Percentiles rank a stretch among this genome's conserved stretches.
Conservation (phyloP, 768 basidiomycete genomes). For the Serendipita indica region DNA sequence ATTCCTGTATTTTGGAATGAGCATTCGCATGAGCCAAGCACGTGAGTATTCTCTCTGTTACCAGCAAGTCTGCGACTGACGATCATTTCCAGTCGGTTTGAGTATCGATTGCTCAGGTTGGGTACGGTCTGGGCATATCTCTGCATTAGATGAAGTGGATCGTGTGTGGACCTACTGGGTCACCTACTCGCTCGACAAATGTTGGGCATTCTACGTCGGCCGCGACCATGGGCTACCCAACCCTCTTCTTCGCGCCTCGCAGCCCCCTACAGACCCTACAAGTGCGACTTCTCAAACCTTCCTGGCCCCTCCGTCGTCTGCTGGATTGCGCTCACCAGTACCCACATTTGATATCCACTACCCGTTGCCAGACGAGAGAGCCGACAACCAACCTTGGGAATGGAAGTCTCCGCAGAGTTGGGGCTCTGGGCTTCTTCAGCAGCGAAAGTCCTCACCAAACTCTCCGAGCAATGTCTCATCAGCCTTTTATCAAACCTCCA, state of each 20-base stretch:
- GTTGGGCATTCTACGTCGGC: slow-evolving; percentile 54
- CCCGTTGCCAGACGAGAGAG: background rate
- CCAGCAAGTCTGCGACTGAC: background rate
- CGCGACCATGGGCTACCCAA: slow-evolving; percentile 25
- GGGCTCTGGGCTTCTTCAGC: background rate
- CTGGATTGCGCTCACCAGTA: background rate
- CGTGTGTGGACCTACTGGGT: slow-evolving; percentile 49
- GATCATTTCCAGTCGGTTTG: slow-evolving; percentile 33
- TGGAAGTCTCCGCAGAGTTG: background rate
- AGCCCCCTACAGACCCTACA: background rate
- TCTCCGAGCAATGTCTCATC: background rate
- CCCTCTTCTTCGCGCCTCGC: slow-evolving; percentile 1
- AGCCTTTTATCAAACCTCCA: slow-evolving; percentile 1
- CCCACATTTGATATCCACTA: background rate
- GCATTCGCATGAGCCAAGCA: slow-evolving; percentile 42
- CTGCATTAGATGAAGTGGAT: slow-evolving; percentile 37
- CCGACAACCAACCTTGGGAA: slow-evolving; percentile 4
- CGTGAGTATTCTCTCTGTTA: slow-evolving; percentile 26
- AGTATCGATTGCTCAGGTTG: slow-evolving; percentile 41
- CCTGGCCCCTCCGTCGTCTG: background rate
- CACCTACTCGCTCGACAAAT: slow-evolving; percentile 44
- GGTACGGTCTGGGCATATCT: slow-evolving; percentile 39
- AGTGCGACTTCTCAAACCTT: background rate
- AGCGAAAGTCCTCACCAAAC: background rate
- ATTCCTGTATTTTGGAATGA: slow-evolving; percentile 37